Evolutionary conservation across 352 stramenopile species (phyloP), one percentile per base, ranked within the genome.

Genomic region (Pythium insidiosum): DNA sequence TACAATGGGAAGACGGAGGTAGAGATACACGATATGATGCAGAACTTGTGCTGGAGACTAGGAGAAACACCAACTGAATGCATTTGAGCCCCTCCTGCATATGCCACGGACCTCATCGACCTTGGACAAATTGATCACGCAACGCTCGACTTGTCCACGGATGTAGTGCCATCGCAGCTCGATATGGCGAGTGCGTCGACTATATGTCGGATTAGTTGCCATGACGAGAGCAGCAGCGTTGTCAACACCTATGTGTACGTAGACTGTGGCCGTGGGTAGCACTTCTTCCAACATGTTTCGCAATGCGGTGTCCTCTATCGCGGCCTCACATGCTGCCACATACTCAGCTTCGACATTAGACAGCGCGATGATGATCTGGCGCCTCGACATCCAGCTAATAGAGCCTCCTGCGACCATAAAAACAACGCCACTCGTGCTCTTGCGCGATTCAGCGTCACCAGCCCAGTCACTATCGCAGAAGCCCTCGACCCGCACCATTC

Each of bases 381-480:
- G 20, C 28, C 30, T 47, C 1, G 47, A 43, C 2, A n/a, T 31
- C 47, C 47, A 55, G 5, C 21, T 10, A 18, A 48, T 19, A 2
- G 38, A 37, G 1, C 47, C 47, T 19, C 38, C 38, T 15, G 38
- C 38, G 6, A 54, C 4, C n/a, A 15, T 19, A 23, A 55, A 55
- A 6, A 55, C 30, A 15, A 43, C 36, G 15, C 39, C 47, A 11
- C 29, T 22, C 0, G 38, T 55, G 13, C 9, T 47, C 24, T 48
- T 55, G 3, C 47, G n/a, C 10, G 22, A 24, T 6, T 34, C 21
- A n/a, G 22, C 11, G 12, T 55, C 47, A 15, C 13, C 22, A 1
- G 16, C 47, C 47, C 47, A 48, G 10, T 55, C 45, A 22, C 36
- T 46, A 12, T 53, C 45, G 11, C 45, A 46, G 31, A 28, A 44